Evolutionary conservation across 1,139 yeast genomes (phyloP).

Genomic region (Zygoascus meyerae): DNA sequence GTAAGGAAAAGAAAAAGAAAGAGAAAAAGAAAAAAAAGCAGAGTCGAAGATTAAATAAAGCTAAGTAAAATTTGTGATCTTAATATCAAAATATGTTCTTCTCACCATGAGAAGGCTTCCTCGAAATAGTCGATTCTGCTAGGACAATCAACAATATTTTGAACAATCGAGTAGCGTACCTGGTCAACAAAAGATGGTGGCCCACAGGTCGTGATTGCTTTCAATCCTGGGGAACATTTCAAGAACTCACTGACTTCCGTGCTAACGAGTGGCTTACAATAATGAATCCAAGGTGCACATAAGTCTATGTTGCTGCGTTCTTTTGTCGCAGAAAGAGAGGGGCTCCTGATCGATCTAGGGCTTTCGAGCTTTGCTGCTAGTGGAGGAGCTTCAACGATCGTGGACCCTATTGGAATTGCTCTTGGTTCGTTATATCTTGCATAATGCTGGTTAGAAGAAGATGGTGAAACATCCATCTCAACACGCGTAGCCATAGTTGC

Average conservation of each 20-base stretch:
- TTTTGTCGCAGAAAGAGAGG: too few relatives aligned
- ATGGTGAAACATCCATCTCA: background rate
- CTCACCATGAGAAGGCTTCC: slow-evolving; percentile 32
- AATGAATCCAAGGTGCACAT: background rate
- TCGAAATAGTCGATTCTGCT: slow-evolving; percentile 34
- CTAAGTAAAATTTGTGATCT: too few relatives aligned
- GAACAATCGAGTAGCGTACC: slow-evolving; percentile 32
- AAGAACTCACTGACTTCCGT: slow-evolving; percentile 37
- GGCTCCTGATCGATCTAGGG: too few relatives aligned
- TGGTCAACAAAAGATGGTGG: slow-evolving; percentile 39
- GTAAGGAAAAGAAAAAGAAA: too few relatives aligned
- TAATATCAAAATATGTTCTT: too few relatives aligned
- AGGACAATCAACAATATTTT: slow-evolving; percentile 22
- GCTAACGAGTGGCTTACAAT: slow-evolving; percentile 41
- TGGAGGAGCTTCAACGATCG: background rate
- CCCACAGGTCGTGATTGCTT: slow-evolving; percentile 41
- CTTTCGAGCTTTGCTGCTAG: slow-evolving; percentile 1
- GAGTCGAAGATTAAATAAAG: too few relatives aligned
- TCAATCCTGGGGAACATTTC: slow-evolving; percentile 30
- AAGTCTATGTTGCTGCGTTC: slow-evolving; percentile 21
- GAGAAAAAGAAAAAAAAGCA: too few relatives aligned
- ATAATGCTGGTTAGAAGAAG: slow-evolving; percentile 1
- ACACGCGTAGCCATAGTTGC: slow-evolving; percentile 1
- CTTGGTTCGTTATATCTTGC: background rate
- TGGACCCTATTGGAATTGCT: background rate